These are phyloP conservation scores for Neurospora sublineolata DNA, from an alignment of 495 filamentous ascomycete species.

Conservation along the genomic window DNA sequence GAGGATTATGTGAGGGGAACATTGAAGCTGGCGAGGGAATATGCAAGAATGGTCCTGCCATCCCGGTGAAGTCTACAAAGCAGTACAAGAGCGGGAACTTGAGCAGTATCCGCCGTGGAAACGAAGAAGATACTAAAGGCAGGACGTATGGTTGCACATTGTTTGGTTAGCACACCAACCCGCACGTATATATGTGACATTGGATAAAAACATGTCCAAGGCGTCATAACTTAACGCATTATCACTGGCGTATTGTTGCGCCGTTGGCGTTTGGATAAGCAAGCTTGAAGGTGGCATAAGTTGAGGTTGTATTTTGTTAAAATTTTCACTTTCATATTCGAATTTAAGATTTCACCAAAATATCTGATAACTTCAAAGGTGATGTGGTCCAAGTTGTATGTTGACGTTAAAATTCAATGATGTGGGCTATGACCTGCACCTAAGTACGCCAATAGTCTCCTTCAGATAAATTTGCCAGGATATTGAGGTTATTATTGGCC, in stretches of 20 bases:
- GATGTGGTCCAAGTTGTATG: not conserved
- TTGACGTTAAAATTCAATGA: not conserved
- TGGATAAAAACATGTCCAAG: not conserved
- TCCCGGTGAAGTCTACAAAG: constrained; percentile 28
- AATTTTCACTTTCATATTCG: not conserved
- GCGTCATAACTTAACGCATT: not conserved
- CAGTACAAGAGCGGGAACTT: not conserved
- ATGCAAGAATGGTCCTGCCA: constrained; percentile 43
- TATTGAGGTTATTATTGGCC: not conserved
- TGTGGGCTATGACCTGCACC: not conserved
- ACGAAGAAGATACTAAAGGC: not conserved
- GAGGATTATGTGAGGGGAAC: constrained; percentile 64
- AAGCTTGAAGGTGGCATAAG: not conserved
- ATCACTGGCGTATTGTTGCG: not conserved
- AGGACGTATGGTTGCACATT: not conserved
- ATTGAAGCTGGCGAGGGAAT: constrained; percentile 48
- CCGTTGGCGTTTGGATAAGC: not conserved
- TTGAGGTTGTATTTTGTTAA: not conserved
- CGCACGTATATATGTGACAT: not conserved
- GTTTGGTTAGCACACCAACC: not conserved
- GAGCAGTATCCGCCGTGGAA: not conserved
- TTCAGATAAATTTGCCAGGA: not conserved
- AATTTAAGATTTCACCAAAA: not conserved
- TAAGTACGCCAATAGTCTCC: not conserved
- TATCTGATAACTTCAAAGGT: not conserved